Base-by-base conservation (phyloP, 306 rosid species). In the Cyamopsis tetragonoloba region DNA sequence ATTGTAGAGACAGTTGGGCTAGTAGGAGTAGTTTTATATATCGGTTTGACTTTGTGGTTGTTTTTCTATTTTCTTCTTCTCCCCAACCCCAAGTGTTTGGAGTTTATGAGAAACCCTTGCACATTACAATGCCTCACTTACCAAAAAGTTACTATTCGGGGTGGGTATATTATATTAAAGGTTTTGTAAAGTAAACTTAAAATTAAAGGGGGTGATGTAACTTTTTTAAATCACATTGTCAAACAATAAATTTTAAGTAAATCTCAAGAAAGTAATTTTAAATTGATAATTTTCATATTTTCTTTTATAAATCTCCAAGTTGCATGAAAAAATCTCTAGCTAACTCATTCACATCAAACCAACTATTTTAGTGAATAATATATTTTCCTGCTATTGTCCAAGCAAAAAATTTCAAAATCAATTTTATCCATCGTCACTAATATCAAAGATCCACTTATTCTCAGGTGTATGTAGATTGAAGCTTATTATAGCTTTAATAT, bases 21-120 rank as follows among this genome's bases (percentile, higher is more conserved):
- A n/a, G 72, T 63, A 73, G n/a, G n/a, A n/a, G n/a, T 56, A 24
- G 0, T 30, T 68, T 58, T 60, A n/a, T n/a, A n/a, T 61, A 67
- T 19, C 0, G 9, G 49, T 81, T n/a, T 86, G 81, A 77, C 83
- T 59, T 54, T 53, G 31, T 28, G 49, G 39, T 38, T 12, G 0
- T 20, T 28, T 27, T 0, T 6, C 13, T 22, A 1, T 43, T 44
- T 37, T 32, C n/a, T 26, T 58, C 4, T 1, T 6, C 15, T 43
- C 24, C 20, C 31, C n/a, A n/a, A n/a, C 24, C 41, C 43, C 46
- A 7, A 13, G 7, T 7, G 60, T 47, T 31, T 53, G 76, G 65
- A 53, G 79, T 39, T 63, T 30, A 39, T 31, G 38, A 44, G 44
- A 46, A 22, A 10, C 62, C 31, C 43, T 15, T 26, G 15, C 26